phyloP scores from a whole-genome alignment of 306 rosid genomes.

The Biancaea sappan region DNA sequence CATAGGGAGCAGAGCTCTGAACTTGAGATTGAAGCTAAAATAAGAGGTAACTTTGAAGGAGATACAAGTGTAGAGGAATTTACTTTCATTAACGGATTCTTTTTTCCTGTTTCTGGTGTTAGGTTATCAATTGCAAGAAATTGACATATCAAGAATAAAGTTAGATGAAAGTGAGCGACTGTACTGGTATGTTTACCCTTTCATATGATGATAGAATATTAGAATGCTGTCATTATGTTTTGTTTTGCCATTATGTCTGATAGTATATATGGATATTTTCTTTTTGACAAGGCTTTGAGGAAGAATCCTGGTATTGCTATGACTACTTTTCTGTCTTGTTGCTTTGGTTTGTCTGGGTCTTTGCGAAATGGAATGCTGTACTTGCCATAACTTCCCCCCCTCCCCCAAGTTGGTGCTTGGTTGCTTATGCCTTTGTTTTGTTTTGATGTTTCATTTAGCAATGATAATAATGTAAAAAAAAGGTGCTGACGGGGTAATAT shows the following conservation, averaged over 20 bases:
- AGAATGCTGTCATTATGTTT: slow-evolving; percentile 3
- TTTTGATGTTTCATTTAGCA: background rate
- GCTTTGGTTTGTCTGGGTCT: slow-evolving; percentile 21
- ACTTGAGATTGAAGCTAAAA: slow-evolving; percentile 60
- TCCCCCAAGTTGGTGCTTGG: slow-evolving; percentile 7
- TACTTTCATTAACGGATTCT: background rate
- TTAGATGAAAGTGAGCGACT: slow-evolving; percentile 56
- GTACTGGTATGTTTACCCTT: slow-evolving; percentile 55
- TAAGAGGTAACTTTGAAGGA: slow-evolving; percentile 42
- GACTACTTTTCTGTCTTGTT: background rate
- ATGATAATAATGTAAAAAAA: too few relatives aligned
- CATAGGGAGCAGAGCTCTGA: slow-evolving; percentile 60
- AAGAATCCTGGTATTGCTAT: background rate
- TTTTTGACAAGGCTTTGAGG: background rate
- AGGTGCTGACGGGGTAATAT: background rate
- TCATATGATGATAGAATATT: background rate
- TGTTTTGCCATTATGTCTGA: slow-evolving; percentile 22
- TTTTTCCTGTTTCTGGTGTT: slow-evolving; percentile 26
- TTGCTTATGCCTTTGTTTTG: background rate
- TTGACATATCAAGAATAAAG: slow-evolving; percentile 50
- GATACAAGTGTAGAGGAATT: background rate
- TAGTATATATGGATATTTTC: background rate
- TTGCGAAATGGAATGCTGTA: slow-evolving; percentile 23
- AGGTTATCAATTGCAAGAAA: slow-evolving; percentile 60
- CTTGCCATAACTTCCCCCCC: slow-evolving; percentile 1